These are phyloP conservation scores for Podaxis sp. DNA, from an alignment of 768 basidiomycete species.

Conservation along the genomic window DNA sequence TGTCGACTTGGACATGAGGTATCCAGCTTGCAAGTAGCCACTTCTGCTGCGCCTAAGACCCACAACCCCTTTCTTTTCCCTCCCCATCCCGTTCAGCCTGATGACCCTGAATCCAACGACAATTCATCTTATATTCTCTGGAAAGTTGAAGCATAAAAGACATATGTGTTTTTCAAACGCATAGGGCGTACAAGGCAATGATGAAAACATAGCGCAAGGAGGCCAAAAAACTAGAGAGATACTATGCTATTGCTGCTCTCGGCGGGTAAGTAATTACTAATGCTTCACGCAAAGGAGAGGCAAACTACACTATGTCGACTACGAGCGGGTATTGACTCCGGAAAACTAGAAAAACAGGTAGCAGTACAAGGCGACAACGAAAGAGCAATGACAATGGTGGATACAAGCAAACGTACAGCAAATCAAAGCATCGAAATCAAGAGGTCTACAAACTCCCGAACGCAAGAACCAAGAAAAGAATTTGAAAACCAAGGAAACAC, in stretches of 20 bases:
- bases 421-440: background rate
- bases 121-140: background rate
- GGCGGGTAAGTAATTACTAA: background rate
- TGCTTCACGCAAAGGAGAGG: background rate
- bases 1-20: background rate
- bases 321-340: background rate
- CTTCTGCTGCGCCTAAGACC: background rate
- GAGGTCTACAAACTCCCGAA: background rate
- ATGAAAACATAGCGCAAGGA: background rate
- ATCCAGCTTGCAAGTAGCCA: background rate
- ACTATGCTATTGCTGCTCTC: background rate
- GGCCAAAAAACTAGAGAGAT: background rate
- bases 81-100: background rate
- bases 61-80: background rate
- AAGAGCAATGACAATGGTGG: background rate
- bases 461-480: background rate
- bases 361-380: background rate
- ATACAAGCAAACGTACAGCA: background rate
- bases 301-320: background rate
- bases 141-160: background rate
- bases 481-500: background rate
- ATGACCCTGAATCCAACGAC: background rate
- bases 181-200: background rate
- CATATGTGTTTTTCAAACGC: background rate
- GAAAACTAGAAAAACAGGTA: constrained; percentile 1